Percentiles rank a stretch among this genome's conserved stretches.
These are phyloP conservation scores for Rhodotorula sp. DNA, from an alignment of 1,284 basidiomycete genomes.

Conservation along the genomic window DNA sequence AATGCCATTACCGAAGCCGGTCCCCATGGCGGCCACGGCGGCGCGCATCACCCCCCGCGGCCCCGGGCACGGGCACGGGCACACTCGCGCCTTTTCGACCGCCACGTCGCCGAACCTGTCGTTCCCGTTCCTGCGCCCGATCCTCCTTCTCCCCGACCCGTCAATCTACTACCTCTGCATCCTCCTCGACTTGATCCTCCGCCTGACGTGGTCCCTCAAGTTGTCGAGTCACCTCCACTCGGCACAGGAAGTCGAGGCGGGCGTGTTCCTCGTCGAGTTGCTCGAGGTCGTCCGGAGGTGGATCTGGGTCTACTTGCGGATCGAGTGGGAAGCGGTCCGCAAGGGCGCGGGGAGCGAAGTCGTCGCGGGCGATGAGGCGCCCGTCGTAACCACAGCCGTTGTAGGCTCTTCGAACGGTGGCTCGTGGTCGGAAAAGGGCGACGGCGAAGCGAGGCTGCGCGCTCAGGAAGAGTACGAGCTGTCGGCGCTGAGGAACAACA, in stretches of 20 bases:
- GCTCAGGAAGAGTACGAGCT: constrained; percentile 28
- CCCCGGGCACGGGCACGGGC: constrained; percentile 13
- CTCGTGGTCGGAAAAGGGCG: constrained; percentile 26
- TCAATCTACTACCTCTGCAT: constrained; percentile 79
- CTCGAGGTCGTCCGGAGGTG: constrained; percentile 85
- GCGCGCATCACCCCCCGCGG: neutral
- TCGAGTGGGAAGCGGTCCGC: constrained; percentile 90
- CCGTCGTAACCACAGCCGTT: neutral
- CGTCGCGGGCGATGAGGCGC: neutral
- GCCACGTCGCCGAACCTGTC: constrained; percentile 44
- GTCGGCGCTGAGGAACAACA: neutral
- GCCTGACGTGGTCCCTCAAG: constrained; percentile 93
- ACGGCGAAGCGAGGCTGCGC: constrained; percentile 28
- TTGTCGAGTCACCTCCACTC: constrained; percentile 83
- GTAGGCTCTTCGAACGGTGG: neutral
- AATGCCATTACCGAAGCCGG: neutral
- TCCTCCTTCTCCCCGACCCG: constrained; percentile 72
- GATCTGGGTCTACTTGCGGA: constrained; percentile 94
- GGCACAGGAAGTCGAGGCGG: constrained; percentile 72
- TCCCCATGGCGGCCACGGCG: neutral
- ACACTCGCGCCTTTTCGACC: constrained; percentile 41
- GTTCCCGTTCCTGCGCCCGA: constrained; percentile 64
- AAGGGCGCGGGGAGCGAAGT: constrained; percentile 47
- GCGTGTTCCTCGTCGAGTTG: constrained; percentile 86
- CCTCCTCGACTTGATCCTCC: constrained; percentile 79